Percentiles rank a stretch among this genome's conserved stretches.
Evolutionary conservation across 176 grass and related monocot genomes (phyloP).

Genomic region (Avena sativa): DNA sequence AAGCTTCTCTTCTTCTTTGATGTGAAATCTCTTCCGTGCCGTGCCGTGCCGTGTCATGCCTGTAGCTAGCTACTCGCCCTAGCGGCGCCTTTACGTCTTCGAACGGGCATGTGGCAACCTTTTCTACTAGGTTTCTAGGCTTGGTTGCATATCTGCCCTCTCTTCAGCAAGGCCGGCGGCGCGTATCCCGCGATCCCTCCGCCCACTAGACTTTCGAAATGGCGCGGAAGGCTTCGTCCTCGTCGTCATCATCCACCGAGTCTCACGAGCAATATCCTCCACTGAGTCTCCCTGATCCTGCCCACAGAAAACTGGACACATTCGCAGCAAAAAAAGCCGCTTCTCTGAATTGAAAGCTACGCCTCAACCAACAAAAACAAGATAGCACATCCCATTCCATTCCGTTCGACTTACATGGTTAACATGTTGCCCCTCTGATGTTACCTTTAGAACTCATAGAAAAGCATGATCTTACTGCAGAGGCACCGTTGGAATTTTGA

Average conservation of each 20-base stretch:
- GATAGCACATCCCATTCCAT: not conserved
- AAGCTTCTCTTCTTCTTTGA: not conserved
- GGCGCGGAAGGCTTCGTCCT: too few relatives aligned
- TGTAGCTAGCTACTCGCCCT: not conserved
- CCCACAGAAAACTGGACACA: constrained; percentile 8
- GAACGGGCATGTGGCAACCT: not conserved
- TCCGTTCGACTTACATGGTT: not conserved
- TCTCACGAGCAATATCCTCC: too few relatives aligned
- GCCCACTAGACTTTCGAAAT: not conserved
- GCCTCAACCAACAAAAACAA: not conserved
- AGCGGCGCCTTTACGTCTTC: not conserved
- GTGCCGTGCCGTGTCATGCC: not conserved
- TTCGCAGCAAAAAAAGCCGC: not conserved
- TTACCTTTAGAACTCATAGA: too few relatives aligned
- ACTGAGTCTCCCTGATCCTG: not conserved
- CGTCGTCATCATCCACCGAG: constrained; percentile 10
- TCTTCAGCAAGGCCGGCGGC: not conserved
- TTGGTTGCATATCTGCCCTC: not conserved
- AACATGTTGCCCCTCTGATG: not conserved
- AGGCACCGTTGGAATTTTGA: too few relatives aligned
- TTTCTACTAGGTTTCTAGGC: not conserved
- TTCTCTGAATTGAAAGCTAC: not conserved
- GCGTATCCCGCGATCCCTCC: too few relatives aligned
- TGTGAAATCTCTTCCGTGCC: not conserved
- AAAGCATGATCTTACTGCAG: too few relatives aligned